Evolutionary conservation across 192 early-diverging fungal genomes (phyloP), one percentile per base, ranked within the genome.

Genomic region (Phlyctochytrium planicorne): DNA sequence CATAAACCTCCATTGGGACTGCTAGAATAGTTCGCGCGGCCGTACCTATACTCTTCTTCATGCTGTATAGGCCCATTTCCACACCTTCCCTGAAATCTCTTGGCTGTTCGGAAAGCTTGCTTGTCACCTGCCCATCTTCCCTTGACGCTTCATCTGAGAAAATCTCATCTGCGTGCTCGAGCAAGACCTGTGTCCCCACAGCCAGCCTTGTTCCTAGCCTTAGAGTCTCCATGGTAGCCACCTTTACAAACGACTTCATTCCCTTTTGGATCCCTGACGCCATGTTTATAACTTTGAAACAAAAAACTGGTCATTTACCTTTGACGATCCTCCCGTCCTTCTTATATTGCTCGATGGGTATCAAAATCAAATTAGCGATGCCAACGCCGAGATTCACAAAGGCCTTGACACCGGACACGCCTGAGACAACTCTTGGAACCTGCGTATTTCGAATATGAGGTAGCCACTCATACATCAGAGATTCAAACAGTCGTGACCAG

Each of bases 381-480:
- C 97, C 97, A 2, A 85, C 84, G 4, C 95, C 92, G 30, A 98
- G 60, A 59, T 95, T 97, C 16, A 97, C 94, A 33, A 96, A 61
- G 14, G 97, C 91, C 25, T 90, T 82, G 59, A 98, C 86, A 3
- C 94, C 92, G 17, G 93, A 82, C 20, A 98, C 83, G 10, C 97
- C 95, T 14, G 91, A 91, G 3, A 94, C 90, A 66, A 98, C 85
- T 25, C 91, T 83, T 0, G 94, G 92, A 1, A 96, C 83, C 68
- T 97, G 95, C 14, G 94, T 97, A 57, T 87, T 88, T n/a, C 85
- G 83, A 34, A 98, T 91, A 65, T 98, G 94, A 12, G 93, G 94
- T 14, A 97, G 75, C 97, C 97, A 98, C 61, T 87, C 79, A 0
- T 79, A 69, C 1, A 86, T 70, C 24, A 96, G 72, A 25, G 78